Conservation (phyloP, 495 filamentous ascomycete genomes). For the Aspergillus nidulans region DNA sequence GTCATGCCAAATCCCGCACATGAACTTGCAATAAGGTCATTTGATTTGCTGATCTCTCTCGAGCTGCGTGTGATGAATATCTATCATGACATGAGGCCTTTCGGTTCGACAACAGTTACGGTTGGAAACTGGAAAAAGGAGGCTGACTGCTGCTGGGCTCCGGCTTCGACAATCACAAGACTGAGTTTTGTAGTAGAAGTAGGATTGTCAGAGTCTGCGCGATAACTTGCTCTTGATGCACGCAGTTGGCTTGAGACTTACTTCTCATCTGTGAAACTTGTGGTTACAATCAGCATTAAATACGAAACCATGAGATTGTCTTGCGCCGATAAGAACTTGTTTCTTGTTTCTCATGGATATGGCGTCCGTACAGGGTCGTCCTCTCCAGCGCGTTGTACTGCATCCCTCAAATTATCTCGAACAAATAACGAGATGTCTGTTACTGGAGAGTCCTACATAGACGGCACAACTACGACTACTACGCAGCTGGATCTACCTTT, state of each 20-base stretch:
- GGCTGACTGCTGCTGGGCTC: slow-evolving; percentile 20
- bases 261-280: slow-evolving; percentile 19
- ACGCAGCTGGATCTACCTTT: slow-evolving; percentile 20
- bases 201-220: slow-evolving; percentile 19
- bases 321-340: slow-evolving; percentile 16
- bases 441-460: slow-evolving; percentile 11
- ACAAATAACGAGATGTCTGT: slow-evolving; percentile 15
- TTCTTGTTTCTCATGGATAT: slow-evolving; percentile 12
- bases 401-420: slow-evolving; percentile 19
- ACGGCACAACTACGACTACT: slow-evolving; percentile 14
- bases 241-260: slow-evolving; percentile 19
- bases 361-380: slow-evolving; percentile 12
- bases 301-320: slow-evolving; percentile 17
- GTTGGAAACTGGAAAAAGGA: slow-evolving; percentile 21
- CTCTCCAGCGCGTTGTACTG: slow-evolving; percentile 11
- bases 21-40: slow-evolving; percentile 17
- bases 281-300: slow-evolving; percentile 19
- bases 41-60: slow-evolving; percentile 13
- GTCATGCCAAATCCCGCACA: slow-evolving; percentile 16
- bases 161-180: slow-evolving; percentile 9
- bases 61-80: slow-evolving; percentile 18
- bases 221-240: slow-evolving; percentile 21
- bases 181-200: slow-evolving; percentile 19
- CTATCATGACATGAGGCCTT: slow-evolving; percentile 17
- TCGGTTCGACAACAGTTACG: slow-evolving; percentile 18